Percentiles rank a stretch among this genome's conserved stretches.
These are phyloP conservation scores for Brassica cretica DNA, from an alignment of 345 rosid species.

Conservation along the genomic window DNA sequence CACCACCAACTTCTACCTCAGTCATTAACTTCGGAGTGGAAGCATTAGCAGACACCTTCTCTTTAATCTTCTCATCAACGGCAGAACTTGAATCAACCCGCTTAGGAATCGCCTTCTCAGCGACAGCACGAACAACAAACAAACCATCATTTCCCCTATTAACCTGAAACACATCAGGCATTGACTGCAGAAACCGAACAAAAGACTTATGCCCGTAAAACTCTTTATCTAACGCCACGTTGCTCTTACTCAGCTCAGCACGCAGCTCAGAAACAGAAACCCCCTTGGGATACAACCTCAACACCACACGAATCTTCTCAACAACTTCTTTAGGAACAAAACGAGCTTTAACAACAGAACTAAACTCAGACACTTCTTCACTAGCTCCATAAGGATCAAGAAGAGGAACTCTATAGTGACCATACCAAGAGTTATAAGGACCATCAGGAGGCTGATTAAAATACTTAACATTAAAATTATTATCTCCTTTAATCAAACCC, in stretches of 20 bases:
- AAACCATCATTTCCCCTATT: constrained; percentile 45
- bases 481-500: constrained; percentile 58
- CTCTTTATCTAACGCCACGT: constrained; percentile 52
- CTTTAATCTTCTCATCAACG: constrained; percentile 16
- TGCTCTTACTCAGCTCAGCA: constrained; percentile 48
- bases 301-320: constrained; percentile 50
- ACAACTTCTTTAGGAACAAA: constrained; percentile 52
- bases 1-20: constrained; percentile 30
- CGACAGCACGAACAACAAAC: constrained; percentile 34
- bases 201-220: constrained; percentile 73
- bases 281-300: constrained; percentile 60
- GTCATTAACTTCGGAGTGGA: constrained; percentile 25
- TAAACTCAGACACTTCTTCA: neutral
- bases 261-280: constrained; percentile 52
- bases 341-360: constrained; percentile 34
- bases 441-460: constrained; percentile 98
- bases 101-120: constrained; percentile 25
- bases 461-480: constrained; percentile 52
- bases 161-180: constrained; percentile 63
- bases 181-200: constrained; percentile 56
- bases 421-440: constrained; percentile 95
- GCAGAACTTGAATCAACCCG: constrained; percentile 26
- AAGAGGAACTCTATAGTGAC: constrained; percentile 65
- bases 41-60: constrained; percentile 21
- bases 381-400: constrained; percentile 58